Base-by-base conservation (phyloP, 2,329 filamentous ascomycete genomes). In the Xylariaceae sp. region DNA sequence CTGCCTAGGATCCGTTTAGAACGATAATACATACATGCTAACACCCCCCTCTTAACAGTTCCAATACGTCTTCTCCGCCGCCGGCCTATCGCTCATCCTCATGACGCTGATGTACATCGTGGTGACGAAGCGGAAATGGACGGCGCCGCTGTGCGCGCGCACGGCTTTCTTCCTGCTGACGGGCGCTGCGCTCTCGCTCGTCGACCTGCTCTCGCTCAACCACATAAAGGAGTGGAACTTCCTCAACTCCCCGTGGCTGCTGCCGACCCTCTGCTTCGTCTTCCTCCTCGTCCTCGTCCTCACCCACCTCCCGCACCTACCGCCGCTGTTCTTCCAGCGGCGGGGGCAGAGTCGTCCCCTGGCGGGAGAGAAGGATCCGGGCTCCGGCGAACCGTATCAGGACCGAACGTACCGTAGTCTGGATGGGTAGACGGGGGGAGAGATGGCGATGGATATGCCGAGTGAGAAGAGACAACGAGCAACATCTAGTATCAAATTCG, bases 251-350 rank as follows among this genome's bases (percentile, higher is more conserved):
- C 64, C 66, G 2, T 70, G 66, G 66, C 49, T 66, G n/a, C 54
- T 69, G 41, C 67, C 68, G 2, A 66, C 61, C 4, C 52, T 70
- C 14, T 63, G 63, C 46, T 40, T 69, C 19, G 54, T 57, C 12
- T 64, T 68, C 52, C 66, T 68, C 48, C 12, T 55, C 40, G 60
- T 70, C 7, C 51, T 68, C 14, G 23, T 63, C 2, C 42, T 68
- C 20, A 66, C 65, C 43, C 64, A 65, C 40, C 42, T 65, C 2
- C 66, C 60, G 1, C 49, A 54, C 3, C 62, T 59, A 7, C 63
- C 60, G 16, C 62, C 59, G 2, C 32, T 60, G 3, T 60, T 64
- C 43, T 59, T 58, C 40, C 9, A 21, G 19, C 42, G 47, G 19
- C 29, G 49, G 18, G 14, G 19, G 43, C 20, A 1, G 43, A 4